phyloP scores from a whole-genome alignment of 2,329 filamentous ascomycete genomes.

The Aspergillus fumigatus region DNA sequence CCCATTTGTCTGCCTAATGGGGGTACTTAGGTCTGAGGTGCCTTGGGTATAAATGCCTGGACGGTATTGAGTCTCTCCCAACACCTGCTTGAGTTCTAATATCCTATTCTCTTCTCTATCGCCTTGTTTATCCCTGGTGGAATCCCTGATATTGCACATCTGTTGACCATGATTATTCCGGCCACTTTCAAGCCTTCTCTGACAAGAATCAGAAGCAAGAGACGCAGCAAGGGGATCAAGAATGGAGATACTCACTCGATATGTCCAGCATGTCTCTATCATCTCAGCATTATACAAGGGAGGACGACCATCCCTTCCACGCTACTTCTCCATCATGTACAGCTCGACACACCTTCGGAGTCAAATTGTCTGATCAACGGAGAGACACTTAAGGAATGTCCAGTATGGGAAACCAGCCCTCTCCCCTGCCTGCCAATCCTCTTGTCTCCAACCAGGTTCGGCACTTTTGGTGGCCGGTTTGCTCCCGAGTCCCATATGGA shows the following conservation, averaged over 20 bases:
- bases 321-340: neutral
- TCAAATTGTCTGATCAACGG: neutral
- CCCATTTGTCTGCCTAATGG: neutral
- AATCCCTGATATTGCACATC: neutral
- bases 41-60: neutral
- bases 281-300: neutral
- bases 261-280: neutral
- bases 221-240: neutral
- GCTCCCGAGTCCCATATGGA: slow-evolving; percentile 25
- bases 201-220: neutral
- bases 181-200: neutral
- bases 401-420: slow-evolving; percentile 10
- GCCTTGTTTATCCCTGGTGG: neutral
- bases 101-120: neutral
- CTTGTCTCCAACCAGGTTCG: slow-evolving; percentile 13
- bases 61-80: neutral
- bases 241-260: neutral
- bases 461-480: slow-evolving; percentile 23
- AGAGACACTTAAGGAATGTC: neutral
- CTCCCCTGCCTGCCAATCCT: slow-evolving; percentile 7
- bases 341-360: neutral
- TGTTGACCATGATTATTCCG: neutral
- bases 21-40: neutral
- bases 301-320: neutral
- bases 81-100: neutral